phyloP scores from a whole-genome alignment of 2,329 filamentous ascomycete genomes.

The Domatiomyces catenatus region DNA sequence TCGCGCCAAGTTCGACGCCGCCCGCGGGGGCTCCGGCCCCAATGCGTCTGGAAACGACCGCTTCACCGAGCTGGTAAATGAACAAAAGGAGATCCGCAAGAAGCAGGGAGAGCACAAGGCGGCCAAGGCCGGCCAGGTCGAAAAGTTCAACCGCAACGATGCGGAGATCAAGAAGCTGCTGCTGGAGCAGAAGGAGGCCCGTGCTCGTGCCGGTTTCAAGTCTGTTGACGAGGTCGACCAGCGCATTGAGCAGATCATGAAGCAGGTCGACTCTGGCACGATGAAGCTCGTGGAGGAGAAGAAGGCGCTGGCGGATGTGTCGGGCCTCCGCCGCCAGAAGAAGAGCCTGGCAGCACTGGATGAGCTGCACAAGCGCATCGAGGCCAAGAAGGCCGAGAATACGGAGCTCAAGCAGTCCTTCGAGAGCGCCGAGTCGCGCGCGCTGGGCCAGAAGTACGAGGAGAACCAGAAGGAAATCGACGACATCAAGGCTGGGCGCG shows the following conservation, averaged over 20 bases:
- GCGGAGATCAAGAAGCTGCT: conserved; percentile 75
- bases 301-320: conserved; percentile 75
- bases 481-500: conserved; percentile 77
- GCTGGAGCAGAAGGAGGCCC: conserved; percentile 71
- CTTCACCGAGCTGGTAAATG: conserved; percentile 51
- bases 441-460: conserved; percentile 71
- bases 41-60: conserved; percentile 44
- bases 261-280: conserved; percentile 70
- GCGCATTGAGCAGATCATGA: conserved; percentile 65
- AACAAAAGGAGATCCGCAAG: conserved; percentile 69
- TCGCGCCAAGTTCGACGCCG: conserved; percentile 75
- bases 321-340: conserved; percentile 67
- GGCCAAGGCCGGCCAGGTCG: conserved; percentile 59
- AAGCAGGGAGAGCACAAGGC: conserved; percentile 82
- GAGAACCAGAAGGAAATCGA: conserved; percentile 79
- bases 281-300: conserved; percentile 97
- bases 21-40: conserved; percentile 39
- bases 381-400: conserved; percentile 73
- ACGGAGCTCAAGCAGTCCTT: conserved; percentile 75
- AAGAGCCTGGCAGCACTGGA: conserved; percentile 84
- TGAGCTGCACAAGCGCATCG: conserved; percentile 72
- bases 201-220: conserved; percentile 71
- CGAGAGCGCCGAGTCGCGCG: conserved; percentile 82
- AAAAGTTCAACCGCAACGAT: conserved; percentile 85
- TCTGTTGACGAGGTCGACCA: conserved; percentile 72